A percentile compares a stretch with the other conserved stretches of the same genome.
Evolutionary conservation across 164 flowering plant species (phyloP).

Genomic region (Berberis thunbergii): DNA sequence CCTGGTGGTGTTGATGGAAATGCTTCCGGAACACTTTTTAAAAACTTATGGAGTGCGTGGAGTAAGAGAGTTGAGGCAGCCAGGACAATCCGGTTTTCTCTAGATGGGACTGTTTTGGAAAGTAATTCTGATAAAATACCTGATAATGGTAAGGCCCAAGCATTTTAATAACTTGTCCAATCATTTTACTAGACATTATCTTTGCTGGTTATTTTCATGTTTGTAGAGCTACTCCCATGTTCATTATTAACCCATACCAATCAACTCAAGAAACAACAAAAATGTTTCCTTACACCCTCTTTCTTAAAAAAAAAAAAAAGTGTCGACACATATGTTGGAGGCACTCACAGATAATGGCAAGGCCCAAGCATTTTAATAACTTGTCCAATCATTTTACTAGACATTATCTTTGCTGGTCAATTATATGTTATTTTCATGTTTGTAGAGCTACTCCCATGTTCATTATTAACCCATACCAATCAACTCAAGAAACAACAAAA

Average conservation of each 20-base stretch:
- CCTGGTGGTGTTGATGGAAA: slow-evolving; percentile 14
- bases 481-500: no score
- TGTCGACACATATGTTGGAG: no score
- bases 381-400: background rate
- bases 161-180: background rate
- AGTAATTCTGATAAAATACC: slow-evolving; percentile 18
- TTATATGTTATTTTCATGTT: no score
- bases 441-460: no score
- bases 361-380: background rate
- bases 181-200: background rate
- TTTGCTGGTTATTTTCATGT: no score
- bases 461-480: no score
- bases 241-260: no score
- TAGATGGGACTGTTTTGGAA: slow-evolving; percentile 55
- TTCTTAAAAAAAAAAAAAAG: no score
- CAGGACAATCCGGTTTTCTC: slow-evolving; percentile 66
- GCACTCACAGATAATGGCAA: slow-evolving; percentile 30
- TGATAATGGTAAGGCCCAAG: slow-evolving; percentile 19
- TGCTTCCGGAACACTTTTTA: slow-evolving; percentile 11
- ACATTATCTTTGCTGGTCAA: background rate
- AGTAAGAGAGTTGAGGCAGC: slow-evolving; percentile 75
- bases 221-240: no score
- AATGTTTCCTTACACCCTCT: no score
- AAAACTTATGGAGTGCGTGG: slow-evolving; percentile 67
- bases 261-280: no score